phyloP scores from a whole-genome alignment of 2,329 filamentous ascomycete species.

The Hypoxylon sp. region DNA sequence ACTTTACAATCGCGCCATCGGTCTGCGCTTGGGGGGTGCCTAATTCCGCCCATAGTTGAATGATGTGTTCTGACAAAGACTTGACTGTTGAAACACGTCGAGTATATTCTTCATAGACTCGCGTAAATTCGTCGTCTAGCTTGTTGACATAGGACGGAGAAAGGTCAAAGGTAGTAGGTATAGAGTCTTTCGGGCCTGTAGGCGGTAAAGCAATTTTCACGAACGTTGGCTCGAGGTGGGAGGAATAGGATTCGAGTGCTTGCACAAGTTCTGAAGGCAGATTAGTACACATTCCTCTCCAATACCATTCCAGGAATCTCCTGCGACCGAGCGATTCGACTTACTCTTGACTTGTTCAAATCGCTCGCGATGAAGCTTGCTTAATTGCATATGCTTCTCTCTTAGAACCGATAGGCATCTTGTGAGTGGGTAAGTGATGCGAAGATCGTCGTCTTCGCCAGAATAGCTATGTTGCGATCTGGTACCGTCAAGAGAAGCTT shows the following conservation, averaged over 20 bases:
- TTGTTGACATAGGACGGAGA: conserved; percentile 88
- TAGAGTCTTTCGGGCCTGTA: conserved; percentile 79
- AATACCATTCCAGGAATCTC: background rate
- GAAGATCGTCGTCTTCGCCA: conserved; percentile 73
- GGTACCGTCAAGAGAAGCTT: conserved; percentile 85
- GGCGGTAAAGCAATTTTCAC: conserved; percentile 89
- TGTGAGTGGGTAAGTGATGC: conserved; percentile 86
- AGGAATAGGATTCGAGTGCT: conserved; percentile 95
- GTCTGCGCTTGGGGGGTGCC: conserved; percentile 95
- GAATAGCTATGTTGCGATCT: conserved; percentile 75
- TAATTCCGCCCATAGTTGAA: conserved; percentile 95
- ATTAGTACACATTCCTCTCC: conserved; percentile 29
- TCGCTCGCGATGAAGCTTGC: conserved; percentile 87
- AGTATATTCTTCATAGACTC: conserved; percentile 97
- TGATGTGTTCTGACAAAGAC: conserved; percentile 83
- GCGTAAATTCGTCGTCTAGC: conserved; percentile 90
- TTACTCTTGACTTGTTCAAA: conserved; percentile 96
- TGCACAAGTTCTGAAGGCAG: conserved; percentile 81
- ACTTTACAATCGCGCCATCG: conserved; percentile 87
- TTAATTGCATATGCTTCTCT: conserved; percentile 86
- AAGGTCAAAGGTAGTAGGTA: conserved; percentile 91
- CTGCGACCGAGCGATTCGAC: conserved; percentile 51
- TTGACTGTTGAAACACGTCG: conserved; percentile 84
- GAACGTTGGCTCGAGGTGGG: conserved; percentile 91
- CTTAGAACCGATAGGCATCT: conserved; percentile 84